Base-by-base conservation (phyloP, 2,329 filamentous ascomycete species). In the Diaporthe sp. region DNA sequence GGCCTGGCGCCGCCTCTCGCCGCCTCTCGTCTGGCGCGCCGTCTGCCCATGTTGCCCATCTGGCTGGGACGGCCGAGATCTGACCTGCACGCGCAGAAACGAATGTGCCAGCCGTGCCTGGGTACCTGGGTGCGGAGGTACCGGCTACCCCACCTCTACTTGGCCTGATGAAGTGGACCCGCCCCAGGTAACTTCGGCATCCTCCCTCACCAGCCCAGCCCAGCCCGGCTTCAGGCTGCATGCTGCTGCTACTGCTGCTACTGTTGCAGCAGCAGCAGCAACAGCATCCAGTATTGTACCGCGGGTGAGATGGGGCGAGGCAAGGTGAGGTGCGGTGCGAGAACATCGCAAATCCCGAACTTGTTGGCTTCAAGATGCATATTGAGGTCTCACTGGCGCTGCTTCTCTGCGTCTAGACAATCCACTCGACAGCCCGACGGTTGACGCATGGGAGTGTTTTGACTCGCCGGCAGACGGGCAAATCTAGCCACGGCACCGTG, bases 141-240 rank as follows among this genome's bases (percentile, higher is more conserved):
- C 70, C 31, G n/a, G 63, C 22, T 58, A 76, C 71, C 51, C 31
- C 25, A 22, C 1, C 20, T 25, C 44, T 58, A 71, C 73, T 22
- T 44, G 55, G 25, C 20, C 44, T 57, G 44, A 13, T 31, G 28
- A 25, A 31, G 42, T 63, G 60, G 49, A 34, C 17, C 72, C 67
- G 47, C 67, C 68, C 67, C 68, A 76, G 73, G 60, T 74, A 76
- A 71, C 49, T 75, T 76, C 75, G 75, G 73, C 73, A 76, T 75
- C 75, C 70, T 68, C 68, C 58, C 75, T 73, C 75, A 68, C 63
- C 73, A 63, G 60, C 70, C 73, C 34, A 34, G 63, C 39, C 75
- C 47, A 71, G 63, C 57, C 75, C 47, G 61, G 63, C 67, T 61
- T 55, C 63, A 55, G 63, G 74, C 75, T 76, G 71, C 75, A 71